Conservation (phyloP, 257 asterid species). For the Craterostigma plantagineum region DNA sequence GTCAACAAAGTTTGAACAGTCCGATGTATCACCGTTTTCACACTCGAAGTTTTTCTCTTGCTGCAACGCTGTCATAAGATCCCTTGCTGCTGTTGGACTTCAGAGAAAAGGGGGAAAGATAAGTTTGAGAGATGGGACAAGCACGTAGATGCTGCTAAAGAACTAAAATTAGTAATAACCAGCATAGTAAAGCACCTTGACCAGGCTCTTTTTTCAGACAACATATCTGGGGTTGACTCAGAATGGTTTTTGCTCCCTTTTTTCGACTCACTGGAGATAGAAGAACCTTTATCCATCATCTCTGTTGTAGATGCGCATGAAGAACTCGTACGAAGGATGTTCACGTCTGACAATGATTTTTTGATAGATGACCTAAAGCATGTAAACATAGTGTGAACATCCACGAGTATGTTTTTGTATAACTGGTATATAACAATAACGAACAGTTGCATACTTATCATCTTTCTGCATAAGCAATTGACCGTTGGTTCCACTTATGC, state of each 20-base stretch:
- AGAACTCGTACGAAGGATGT: slow-evolving; percentile 35
- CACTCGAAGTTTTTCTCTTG: slow-evolving; percentile 29
- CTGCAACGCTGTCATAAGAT: slow-evolving; percentile 29
- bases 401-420: background rate
- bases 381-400: slow-evolving; percentile 7
- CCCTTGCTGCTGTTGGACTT: slow-evolving; percentile 40
- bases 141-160: too few species aligned
- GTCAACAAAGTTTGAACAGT: slow-evolving; percentile 68
- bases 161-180: too few species aligned
- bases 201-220: slow-evolving; percentile 14
- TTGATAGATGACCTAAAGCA: slow-evolving; percentile 34
- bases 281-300: slow-evolving; percentile 15
- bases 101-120: slow-evolving; percentile 7
- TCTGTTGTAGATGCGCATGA: slow-evolving; percentile 20
- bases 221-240: slow-evolving; percentile 41
- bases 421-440: too few species aligned
- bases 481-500: too few species aligned
- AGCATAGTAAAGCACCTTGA: slow-evolving; percentile 27
- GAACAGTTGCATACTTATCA: slow-evolving; percentile 25
- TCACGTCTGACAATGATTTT: slow-evolving; percentile 68
- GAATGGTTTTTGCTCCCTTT: slow-evolving; percentile 26
- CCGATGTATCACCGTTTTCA: slow-evolving; percentile 36
- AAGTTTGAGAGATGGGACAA: background rate
- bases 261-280: slow-evolving; percentile 20
- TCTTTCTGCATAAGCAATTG: slow-evolving; percentile 21